Evolutionary conservation across 768 basidiomycete species (phyloP).

Genomic region (Tylopilus vinaceipallidus): DNA sequence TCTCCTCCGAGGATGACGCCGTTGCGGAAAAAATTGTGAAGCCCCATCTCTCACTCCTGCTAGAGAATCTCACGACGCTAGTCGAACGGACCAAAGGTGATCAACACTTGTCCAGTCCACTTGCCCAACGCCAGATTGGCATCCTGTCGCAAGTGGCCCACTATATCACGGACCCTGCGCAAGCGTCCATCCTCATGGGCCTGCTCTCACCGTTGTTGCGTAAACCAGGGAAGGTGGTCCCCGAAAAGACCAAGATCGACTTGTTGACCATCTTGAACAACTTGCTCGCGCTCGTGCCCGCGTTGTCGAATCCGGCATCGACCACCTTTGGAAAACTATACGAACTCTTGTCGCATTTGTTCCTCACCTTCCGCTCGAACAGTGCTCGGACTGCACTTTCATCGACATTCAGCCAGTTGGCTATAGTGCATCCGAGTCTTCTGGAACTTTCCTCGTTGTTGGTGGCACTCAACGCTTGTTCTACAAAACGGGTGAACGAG

Average conservation of each 20-base stretch:
- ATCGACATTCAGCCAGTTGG: conserved; percentile 56
- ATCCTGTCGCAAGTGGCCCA: conserved; percentile 80
- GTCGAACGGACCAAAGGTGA: conserved; percentile 60
- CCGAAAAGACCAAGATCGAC: conserved; percentile 85
- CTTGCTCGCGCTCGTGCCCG: conserved; percentile 65
- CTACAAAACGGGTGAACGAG: conserved; percentile 78
- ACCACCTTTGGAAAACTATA: conserved; percentile 51
- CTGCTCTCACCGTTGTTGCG: conserved; percentile 81
- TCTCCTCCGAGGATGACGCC: conserved; percentile 48
- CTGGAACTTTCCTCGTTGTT: conserved; percentile 51
- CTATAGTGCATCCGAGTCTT: conserved; percentile 41
- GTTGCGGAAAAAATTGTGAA: conserved; percentile 56
- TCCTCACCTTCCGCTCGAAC: conserved; percentile 73
- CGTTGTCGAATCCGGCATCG: conserved; percentile 47
- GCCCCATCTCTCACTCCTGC: conserved; percentile 68
- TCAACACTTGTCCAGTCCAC: conserved; percentile 50
- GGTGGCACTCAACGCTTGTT: conserved; percentile 81
- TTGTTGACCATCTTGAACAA: conserved; percentile 68
- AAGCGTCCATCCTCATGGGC: conserved; percentile 69
- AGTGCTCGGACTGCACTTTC: conserved; percentile 69
- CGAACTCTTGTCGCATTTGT: conserved; percentile 69
- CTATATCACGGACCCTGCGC: conserved; percentile 62
- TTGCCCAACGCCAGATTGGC: conserved; percentile 78
- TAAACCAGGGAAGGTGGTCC: conserved; percentile 68
- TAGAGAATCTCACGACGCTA: conserved; percentile 67